These are phyloP conservation scores for Coemansia sp. DNA, from an alignment of 192 early-diverging fungal genomes.

Conservation along the genomic window DNA sequence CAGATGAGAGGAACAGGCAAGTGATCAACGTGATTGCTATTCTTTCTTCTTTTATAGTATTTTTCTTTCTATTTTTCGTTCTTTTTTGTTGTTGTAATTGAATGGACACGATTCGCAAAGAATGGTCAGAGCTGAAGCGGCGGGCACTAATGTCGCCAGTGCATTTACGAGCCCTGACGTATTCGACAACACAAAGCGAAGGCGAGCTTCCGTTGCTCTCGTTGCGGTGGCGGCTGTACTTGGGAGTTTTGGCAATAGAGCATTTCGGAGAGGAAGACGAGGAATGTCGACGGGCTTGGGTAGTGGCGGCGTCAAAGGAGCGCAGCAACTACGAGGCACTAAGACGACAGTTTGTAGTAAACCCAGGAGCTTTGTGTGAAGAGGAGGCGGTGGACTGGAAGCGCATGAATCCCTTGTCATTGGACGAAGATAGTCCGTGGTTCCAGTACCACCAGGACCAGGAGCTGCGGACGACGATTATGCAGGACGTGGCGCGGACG, in stretches of 20 bases:
- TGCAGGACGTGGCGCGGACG: conserved; percentile 91
- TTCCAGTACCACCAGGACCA: conserved; percentile 87
- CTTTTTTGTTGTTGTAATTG: conserved; percentile 2
- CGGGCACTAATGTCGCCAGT: conserved; percentile 28
- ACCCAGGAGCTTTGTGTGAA: conserved; percentile 10
- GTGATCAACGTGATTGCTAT: not conserved
- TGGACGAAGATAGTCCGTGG: conserved; percentile 93
- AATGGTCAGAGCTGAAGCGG: conserved; percentile 40
- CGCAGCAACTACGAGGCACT: conserved; percentile 32
- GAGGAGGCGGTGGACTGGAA: conserved; percentile 58
- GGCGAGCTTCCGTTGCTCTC: conserved; percentile 32
- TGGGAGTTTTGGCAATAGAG: conserved; percentile 40
- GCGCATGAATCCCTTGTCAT: conserved; percentile 85
- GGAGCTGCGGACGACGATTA: conserved; percentile 82
- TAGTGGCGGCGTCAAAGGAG: conserved; percentile 25
- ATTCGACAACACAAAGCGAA: conserved; percentile 4
- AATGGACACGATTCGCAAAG: conserved; percentile 9
- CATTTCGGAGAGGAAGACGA: conserved; percentile 33
- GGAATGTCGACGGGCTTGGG: conserved; percentile 30
- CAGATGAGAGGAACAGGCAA: too few species aligned
- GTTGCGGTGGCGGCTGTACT: conserved; percentile 45
- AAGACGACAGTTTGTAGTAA: conserved; percentile 20
- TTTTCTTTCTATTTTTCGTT: conserved; percentile 7
- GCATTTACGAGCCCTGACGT: conserved; percentile 24
- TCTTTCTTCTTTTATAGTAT: not conserved